Percentiles rank a stretch among this genome's conserved stretches.
Evolutionary conservation across 441 rosid genomes (phyloP).

Genomic region (Viola pubescens): DNA sequence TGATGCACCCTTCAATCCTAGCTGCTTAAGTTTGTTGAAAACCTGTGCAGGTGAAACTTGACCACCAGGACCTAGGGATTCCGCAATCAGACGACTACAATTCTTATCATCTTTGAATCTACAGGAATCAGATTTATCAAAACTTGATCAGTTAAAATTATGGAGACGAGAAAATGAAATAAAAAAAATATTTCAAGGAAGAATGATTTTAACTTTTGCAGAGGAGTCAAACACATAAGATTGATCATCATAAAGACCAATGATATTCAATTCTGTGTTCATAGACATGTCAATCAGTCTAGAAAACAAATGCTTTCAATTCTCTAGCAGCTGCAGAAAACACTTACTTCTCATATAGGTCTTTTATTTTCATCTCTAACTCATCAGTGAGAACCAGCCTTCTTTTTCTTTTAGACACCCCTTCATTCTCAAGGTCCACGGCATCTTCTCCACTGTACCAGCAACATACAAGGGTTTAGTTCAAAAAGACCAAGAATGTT

Average conservation of each 20-base stretch:
- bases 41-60: slow-evolving; percentile 77
- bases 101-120: slow-evolving; percentile 67
- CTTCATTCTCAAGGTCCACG: slow-evolving; percentile 32
- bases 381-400: slow-evolving; percentile 57
- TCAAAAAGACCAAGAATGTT: slow-evolving; percentile 1
- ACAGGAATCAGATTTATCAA: slow-evolving; percentile 20
- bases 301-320: slow-evolving; percentile 1
- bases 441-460: slow-evolving; percentile 38
- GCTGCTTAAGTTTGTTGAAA: slow-evolving; percentile 82
- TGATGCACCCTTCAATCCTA: slow-evolving; percentile 47
- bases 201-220: not conserved
- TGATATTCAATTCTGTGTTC: not conserved
- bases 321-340: slow-evolving; percentile 8
- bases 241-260: slow-evolving; percentile 2
- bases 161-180: slow-evolving; percentile 9
- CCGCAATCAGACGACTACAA: slow-evolving; percentile 58
- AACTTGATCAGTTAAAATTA: slow-evolving; percentile 15
- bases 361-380: slow-evolving; percentile 55
- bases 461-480: slow-evolving; percentile 16
- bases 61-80: slow-evolving; percentile 63
- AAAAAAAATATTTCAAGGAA: not conserved
- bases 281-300: not conserved
- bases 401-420: slow-evolving; percentile 49
- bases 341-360: slow-evolving; percentile 69
- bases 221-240: slow-evolving; percentile 7